Conservation (phyloP, 2,329 filamentous ascomycete genomes). For the Colletotrichum sp. region DNA sequence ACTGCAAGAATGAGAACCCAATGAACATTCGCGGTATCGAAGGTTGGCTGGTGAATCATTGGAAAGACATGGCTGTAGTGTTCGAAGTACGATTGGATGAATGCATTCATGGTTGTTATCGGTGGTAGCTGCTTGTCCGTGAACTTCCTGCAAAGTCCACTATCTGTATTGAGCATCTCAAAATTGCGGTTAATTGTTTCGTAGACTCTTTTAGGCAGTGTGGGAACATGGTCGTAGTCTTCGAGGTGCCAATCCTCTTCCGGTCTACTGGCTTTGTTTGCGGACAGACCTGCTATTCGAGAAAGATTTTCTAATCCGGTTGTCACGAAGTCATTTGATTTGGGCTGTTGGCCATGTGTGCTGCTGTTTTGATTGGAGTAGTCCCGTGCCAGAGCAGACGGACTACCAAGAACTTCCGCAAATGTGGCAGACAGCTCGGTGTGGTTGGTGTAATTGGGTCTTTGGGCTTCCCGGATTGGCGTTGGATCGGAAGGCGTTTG, state of each 20-base stretch:
- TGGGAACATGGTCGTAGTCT: background rate
- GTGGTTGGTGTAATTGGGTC: background rate
- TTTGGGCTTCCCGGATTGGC: background rate
- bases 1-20: background rate
- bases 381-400: background rate
- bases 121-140: background rate
- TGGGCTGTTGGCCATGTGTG: background rate
- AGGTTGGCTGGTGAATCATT: background rate
- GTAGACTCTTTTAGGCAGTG: background rate
- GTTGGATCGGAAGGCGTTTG: background rate
- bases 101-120: background rate
- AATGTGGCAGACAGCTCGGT: background rate
- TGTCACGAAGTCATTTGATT: background rate
- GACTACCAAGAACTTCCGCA: background rate
- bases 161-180: background rate
- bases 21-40: background rate
- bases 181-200: rapidly evolving
- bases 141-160: background rate
- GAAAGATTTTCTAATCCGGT: background rate
- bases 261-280: background rate
- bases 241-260: background rate
- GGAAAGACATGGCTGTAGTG: background rate
- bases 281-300: background rate
- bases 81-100: background rate
- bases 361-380: background rate